Conservation (phyloP, 129 eudicot genomes). For the Centella asiatica region DNA sequence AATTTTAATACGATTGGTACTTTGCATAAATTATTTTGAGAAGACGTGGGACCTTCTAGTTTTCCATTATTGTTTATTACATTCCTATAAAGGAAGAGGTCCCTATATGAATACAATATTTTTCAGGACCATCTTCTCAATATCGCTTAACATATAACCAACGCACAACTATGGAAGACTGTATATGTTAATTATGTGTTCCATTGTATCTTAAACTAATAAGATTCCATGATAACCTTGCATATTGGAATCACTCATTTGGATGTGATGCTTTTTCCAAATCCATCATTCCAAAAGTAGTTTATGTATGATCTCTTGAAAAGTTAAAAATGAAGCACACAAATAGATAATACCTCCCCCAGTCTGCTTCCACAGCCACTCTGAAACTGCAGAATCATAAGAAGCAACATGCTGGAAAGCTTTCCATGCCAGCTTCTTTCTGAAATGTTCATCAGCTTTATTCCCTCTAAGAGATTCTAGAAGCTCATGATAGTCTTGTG, state of each 20-base stretch:
- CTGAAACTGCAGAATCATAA: constrained; percentile 97
- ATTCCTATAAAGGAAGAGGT: no score
- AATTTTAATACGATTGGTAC: no score
- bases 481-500: constrained; percentile 70
- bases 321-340: background rate
- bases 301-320: no score
- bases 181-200: background rate
- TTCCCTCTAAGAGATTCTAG: constrained; percentile 52
- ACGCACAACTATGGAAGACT: no score
- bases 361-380: constrained; percentile 95
- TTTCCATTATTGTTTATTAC: no score
- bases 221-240: no score
- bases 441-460: constrained; percentile 56
- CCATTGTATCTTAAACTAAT: no score
- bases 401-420: constrained; percentile 92
- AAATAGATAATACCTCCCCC: constrained; percentile 42
- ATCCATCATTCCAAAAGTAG: constrained; percentile 1
- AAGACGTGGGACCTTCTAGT: no score
- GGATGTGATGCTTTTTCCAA: background rate
- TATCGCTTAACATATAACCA: no score
- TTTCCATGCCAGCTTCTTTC: constrained; percentile 85
- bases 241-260: background rate
- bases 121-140: no score
- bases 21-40: no score
- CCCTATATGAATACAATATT: no score